Conservation (phyloP, 2,329 filamentous ascomycete genomes). For the Neofusicoccum sp. region DNA sequence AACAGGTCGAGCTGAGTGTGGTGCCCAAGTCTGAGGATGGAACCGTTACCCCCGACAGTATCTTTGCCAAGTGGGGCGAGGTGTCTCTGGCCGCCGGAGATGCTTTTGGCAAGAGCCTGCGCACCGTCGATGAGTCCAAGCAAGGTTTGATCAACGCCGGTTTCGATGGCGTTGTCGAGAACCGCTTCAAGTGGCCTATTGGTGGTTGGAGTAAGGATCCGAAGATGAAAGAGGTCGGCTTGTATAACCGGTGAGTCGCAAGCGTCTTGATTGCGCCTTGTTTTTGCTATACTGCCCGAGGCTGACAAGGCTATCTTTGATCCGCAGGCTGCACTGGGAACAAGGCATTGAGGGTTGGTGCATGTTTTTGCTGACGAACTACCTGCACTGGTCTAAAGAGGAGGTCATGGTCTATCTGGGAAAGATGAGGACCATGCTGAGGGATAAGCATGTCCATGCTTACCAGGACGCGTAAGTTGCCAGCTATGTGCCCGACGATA, state of each 20-base stretch:
- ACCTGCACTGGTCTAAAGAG: not conserved
- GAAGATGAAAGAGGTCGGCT: slow-evolving; percentile 54
- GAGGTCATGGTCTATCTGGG: not conserved
- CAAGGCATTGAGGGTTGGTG: slow-evolving; percentile 26
- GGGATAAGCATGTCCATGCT: slow-evolving; percentile 2
- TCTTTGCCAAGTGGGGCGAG: slow-evolving; percentile 28
- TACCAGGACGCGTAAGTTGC: slow-evolving; percentile 11
- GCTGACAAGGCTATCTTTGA: not conserved
- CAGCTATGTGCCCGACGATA: no score
- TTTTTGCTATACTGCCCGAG: not conserved
- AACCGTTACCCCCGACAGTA: slow-evolving; percentile 22
- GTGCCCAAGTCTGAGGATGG: slow-evolving; percentile 27
- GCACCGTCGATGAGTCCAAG: slow-evolving; percentile 38
- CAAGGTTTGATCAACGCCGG: slow-evolving; percentile 49
- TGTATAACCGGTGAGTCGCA: slow-evolving; percentile 22
- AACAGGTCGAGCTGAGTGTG: slow-evolving; percentile 30
- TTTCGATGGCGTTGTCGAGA: slow-evolving; percentile 52
- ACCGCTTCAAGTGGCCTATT: slow-evolving; percentile 37
- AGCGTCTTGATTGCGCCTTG: not conserved
- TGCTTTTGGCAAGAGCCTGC: slow-evolving; percentile 34
- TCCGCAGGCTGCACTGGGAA: not conserved
- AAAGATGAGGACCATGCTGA: not conserved
- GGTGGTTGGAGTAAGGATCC: slow-evolving; percentile 27
- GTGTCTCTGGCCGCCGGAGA: slow-evolving; percentile 29
- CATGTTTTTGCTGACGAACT: slow-evolving; percentile 10